These are phyloP conservation scores for Fusarium goolgardi DNA, from an alignment of 2,329 filamentous ascomycete species.

Conservation along the genomic window DNA sequence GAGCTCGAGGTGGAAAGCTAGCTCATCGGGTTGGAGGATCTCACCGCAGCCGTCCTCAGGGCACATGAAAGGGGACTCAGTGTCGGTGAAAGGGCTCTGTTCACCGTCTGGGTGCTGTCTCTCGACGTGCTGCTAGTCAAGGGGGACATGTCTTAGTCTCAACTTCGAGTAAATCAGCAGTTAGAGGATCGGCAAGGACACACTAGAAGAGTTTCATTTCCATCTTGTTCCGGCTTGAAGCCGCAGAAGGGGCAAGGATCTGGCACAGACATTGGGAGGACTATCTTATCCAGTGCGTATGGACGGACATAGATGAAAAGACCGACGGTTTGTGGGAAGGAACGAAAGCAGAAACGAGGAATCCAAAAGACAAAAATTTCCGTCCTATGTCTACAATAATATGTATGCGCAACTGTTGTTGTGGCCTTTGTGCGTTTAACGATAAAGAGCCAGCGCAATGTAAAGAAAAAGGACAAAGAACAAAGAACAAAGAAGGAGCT, in stretches of 20 bases:
- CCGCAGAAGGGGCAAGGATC: slow-evolving; percentile 54
- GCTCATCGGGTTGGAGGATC: slow-evolving; percentile 47
- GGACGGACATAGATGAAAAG: neutral
- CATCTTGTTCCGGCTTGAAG: slow-evolving; percentile 47
- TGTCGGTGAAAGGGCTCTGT: slow-evolving; percentile 22
- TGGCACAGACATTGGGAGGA: slow-evolving; percentile 15
- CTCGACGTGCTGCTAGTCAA: slow-evolving; percentile 49
- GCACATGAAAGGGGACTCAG: slow-evolving; percentile 32
- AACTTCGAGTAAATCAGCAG: slow-evolving; percentile 4
- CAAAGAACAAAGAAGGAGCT: slow-evolving; percentile 18
- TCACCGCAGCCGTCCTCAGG: slow-evolving; percentile 67
- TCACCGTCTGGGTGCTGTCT: slow-evolving; percentile 43
- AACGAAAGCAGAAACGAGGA: neutral
- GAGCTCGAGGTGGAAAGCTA: slow-evolving; percentile 44
- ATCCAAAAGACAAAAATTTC: neutral
- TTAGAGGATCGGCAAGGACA: slow-evolving; percentile 25
- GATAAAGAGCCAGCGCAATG: slow-evolving; percentile 3
- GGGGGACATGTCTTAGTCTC: slow-evolving; percentile 29
- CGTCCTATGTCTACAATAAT: slow-evolving; percentile 5
- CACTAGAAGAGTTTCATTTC: slow-evolving; percentile 53
- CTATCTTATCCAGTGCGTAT: slow-evolving; percentile 5
- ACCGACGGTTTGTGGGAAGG: neutral
- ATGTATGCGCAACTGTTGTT: neutral
- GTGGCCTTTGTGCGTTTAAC: slow-evolving; percentile 5
- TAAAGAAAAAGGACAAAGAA: slow-evolving; percentile 29